phyloP scores from a whole-genome alignment of 192 early-diverging fungal genomes.

The Coemansia reversa region DNA sequence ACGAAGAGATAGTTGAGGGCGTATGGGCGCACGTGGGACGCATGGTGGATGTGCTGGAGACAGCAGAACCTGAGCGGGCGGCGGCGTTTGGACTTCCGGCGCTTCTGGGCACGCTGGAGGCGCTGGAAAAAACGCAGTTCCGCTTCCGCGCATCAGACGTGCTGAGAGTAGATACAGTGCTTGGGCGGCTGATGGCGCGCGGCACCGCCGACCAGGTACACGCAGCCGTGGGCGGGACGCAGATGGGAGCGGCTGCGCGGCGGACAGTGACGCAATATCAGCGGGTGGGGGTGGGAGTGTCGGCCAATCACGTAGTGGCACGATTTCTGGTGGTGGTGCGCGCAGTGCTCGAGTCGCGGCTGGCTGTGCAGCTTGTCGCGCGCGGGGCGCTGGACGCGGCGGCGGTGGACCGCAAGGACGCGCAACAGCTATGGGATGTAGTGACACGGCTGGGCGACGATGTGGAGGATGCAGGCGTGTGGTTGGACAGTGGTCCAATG shows the following conservation, averaged over 20 bases:
- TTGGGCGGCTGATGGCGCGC: slow-evolving; percentile 17
- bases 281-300: slow-evolving; percentile 23
- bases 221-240: slow-evolving; percentile 17
- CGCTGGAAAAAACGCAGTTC: slow-evolving; percentile 32
- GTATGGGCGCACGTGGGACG: slow-evolving; percentile 34
- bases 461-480: neutral
- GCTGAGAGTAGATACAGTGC: slow-evolving; percentile 20
- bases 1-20: slow-evolving; percentile 18
- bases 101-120: slow-evolving; percentile 34
- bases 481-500: neutral
- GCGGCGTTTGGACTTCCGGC: slow-evolving; percentile 30
- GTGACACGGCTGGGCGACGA: slow-evolving; percentile 24
- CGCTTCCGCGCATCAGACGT: slow-evolving; percentile 31
- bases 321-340: slow-evolving; percentile 38
- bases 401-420: slow-evolving; percentile 18
- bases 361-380: slow-evolving; percentile 26
- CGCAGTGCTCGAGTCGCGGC: slow-evolving; percentile 47
- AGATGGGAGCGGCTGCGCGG: slow-evolving; percentile 10
- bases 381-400: slow-evolving; percentile 14
- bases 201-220: slow-evolving; percentile 15
- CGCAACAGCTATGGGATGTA: slow-evolving; percentile 40
- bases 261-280: slow-evolving; percentile 29
- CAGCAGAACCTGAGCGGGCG: slow-evolving; percentile 7
- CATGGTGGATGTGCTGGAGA: slow-evolving; percentile 19
- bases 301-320: slow-evolving; percentile 29